Evolutionary conservation across 257 asterid species (phyloP), one percentile per base, ranked within the genome.

Genomic region (Solanum arcanum): DNA sequence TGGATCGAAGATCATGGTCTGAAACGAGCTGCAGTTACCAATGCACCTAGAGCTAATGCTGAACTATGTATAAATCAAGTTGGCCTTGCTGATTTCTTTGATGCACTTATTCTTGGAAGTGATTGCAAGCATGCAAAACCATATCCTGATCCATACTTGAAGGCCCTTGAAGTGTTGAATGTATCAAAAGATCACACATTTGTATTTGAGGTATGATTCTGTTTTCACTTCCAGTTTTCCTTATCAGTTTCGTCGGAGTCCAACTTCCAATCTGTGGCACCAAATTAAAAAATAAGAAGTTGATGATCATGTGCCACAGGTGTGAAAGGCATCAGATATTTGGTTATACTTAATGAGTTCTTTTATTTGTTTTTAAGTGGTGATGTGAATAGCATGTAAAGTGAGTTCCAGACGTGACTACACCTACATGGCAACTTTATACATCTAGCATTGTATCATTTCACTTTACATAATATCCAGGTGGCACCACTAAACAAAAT

Each of bases 11-110:
- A 92, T 87, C 98, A 88, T 72, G 98, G 98, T 27, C 76, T 96
- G 93, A 96, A 92, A 88, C 93, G 98, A 59, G 98, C 96, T 91
- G 99, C 99, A 85, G 99, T 96, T 29, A 95, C 98, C 14, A 96
- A 96, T 74, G 98, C 98, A 62, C 98, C 99, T 33, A 94, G 89
- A 90, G 94, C 88, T 64, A 96, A 96, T 90, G 99, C 97, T 31
- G 98, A 94, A 86, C 76, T 93, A 90, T 92, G 96, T 92, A 91
- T 95, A 86, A 92, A 96, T 62, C 42, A 91, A 91, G 95, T 96
- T 74, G 99, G 98, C 82, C 97, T 96, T 20, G 82, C 96, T 6
- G 96, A 94, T 84, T 95, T 96, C 93, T 96, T 96, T 85, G 92
- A 94, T 4, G 88, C 89, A 23, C 86, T 95, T 37, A 90, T 96